Evolutionary conservation across 1,139 yeast genomes (phyloP).

Genomic region (Yamadazyma siamensis): DNA sequence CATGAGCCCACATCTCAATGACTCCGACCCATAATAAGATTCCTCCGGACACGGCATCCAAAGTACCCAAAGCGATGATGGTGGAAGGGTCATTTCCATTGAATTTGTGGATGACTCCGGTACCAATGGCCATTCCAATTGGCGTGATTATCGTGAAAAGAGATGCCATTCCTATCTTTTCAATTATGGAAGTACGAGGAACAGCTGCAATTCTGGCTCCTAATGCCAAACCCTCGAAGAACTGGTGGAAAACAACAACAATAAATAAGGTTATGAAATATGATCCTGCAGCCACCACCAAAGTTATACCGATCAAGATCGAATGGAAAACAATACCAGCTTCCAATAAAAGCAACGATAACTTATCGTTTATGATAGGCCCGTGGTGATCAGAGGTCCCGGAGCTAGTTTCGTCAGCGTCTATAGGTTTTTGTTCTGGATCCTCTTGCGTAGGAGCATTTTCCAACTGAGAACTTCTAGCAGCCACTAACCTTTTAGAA

Average conservation of each 20-base stretch:
- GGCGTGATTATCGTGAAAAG: slow-evolving; percentile 21
- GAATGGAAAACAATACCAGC: slow-evolving; percentile 27
- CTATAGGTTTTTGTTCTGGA: slow-evolving; percentile 3
- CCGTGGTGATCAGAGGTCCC: not conserved
- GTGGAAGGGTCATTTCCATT: slow-evolving; percentile 29
- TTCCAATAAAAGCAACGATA: slow-evolving; percentile 18
- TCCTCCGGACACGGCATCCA: slow-evolving; percentile 35
- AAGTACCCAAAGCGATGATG: slow-evolving; percentile 29
- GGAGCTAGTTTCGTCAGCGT: slow-evolving; percentile 1
- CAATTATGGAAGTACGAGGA: slow-evolving; percentile 2
- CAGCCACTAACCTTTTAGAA: slow-evolving; percentile 9
- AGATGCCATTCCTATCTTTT: slow-evolving; percentile 16
- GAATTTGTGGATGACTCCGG: slow-evolving; percentile 23
- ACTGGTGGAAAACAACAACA: slow-evolving; percentile 39
- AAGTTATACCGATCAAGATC: slow-evolving; percentile 21
- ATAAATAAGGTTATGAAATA: slow-evolving; percentile 29
- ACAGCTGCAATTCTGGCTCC: slow-evolving; percentile 29
- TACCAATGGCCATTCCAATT: slow-evolving; percentile 28
- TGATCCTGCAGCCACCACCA: slow-evolving; percentile 25
- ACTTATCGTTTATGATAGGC: slow-evolving; percentile 8
- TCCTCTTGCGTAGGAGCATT: slow-evolving; percentile 2
- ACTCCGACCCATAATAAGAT: slow-evolving; percentile 32
- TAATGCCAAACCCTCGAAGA: slow-evolving; percentile 41
- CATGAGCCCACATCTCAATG: slow-evolving; percentile 32
- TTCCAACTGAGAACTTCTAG: slow-evolving; percentile 5